Conservation (phyloP, 768 basidiomycete species). For the Peribolospora kevripleyi region DNA sequence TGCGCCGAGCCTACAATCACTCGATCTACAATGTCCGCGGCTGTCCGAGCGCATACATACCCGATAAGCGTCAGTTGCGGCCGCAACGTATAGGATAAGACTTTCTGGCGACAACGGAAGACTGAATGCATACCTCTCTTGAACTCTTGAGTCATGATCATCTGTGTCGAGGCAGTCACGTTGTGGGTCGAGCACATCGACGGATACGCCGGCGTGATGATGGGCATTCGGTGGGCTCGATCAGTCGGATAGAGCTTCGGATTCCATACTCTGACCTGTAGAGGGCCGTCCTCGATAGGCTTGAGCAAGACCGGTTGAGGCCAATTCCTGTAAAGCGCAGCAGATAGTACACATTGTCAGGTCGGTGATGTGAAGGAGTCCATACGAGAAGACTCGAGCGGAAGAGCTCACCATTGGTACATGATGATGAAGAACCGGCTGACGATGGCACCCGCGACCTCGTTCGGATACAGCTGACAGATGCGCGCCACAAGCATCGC, state of each 20-base stretch:
- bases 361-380: conserved; percentile 1
- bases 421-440: conserved; percentile 96
- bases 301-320: conserved; percentile 93
- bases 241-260: conserved; percentile 86
- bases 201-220: conserved; percentile 96
- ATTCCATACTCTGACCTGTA: conserved; percentile 93
- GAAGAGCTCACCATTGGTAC: conserved; percentile 58
- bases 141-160: conserved; percentile 88
- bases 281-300: conserved; percentile 82
- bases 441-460: conserved; percentile 79
- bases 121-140: conserved; percentile 39
- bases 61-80: background rate
- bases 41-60: conserved; percentile 22
- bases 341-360: conserved; percentile 1
- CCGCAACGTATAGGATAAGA: background rate
- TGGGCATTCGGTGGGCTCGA: conserved; percentile 91
- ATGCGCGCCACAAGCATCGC: conserved; percentile 96
- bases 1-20: conserved; percentile 57
- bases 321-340: conserved; percentile 46
- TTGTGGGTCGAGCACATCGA: conserved; percentile 99
- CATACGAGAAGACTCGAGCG: background rate
- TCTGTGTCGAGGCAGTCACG: conserved; percentile 80
- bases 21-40: conserved; percentile 76
- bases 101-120: background rate
- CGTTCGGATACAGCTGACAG: conserved; percentile 93